These are phyloP conservation scores for Yarrowia divulgata DNA, from an alignment of 805 yeast species.

Conservation along the genomic window DNA sequence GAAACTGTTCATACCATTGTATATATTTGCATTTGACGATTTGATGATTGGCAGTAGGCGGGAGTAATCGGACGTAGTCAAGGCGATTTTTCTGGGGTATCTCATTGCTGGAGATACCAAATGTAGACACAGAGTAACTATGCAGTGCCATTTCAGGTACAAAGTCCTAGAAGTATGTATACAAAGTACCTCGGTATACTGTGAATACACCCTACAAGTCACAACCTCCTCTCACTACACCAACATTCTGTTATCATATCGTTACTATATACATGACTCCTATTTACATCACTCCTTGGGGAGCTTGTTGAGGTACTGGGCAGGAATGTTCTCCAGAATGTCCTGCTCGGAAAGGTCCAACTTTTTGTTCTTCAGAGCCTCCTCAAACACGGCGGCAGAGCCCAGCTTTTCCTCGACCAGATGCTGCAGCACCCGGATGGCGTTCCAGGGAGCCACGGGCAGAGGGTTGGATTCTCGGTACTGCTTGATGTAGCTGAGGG, in stretches of 20 bases:
- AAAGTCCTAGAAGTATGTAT: no score
- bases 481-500: constrained; percentile 54
- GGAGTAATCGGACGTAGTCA: no score
- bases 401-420: constrained; percentile 39
- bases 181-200: no score
- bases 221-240: no score
- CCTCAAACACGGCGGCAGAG: constrained; percentile 31
- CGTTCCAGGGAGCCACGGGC: constrained; percentile 44
- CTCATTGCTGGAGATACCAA: no score
- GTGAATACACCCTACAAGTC: no score
- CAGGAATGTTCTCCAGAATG: constrained; percentile 32
- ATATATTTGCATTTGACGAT: constrained; percentile 20
- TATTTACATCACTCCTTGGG: constrained; percentile 37
- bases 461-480: constrained; percentile 55
- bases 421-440: constrained; percentile 36
- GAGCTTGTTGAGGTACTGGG: constrained; percentile 36
- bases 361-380: constrained; percentile 38
- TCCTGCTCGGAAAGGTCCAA: constrained; percentile 30
- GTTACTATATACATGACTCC: constrained; percentile 40
- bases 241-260: constrained; percentile 9
- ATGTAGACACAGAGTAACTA: no score
- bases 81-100: no score
- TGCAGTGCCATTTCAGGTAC: no score
- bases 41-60: background rate
- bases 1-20: background rate